A percentile compares a stretch with the other conserved stretches of the same genome.
Conservation (phyloP, 805 yeast genomes). For the Candida palmyrensis region DNA sequence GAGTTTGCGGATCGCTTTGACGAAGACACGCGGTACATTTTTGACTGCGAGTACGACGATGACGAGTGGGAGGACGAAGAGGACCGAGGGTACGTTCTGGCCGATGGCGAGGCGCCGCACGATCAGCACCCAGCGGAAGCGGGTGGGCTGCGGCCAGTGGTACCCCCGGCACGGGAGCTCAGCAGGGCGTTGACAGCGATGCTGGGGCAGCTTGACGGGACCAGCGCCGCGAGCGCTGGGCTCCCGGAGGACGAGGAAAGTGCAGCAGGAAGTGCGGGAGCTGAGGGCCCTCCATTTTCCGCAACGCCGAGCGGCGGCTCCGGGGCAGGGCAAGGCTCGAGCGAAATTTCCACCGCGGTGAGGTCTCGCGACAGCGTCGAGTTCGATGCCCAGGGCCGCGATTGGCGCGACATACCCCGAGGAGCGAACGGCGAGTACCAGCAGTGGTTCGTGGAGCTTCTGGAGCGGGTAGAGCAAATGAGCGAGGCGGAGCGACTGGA, state of each 20-base stretch:
- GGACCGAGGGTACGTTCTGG: too few species aligned
- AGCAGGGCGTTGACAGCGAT: background rate
- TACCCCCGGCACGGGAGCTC: background rate
- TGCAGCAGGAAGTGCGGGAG: background rate
- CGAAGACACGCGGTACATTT: slow-evolving; percentile 60
- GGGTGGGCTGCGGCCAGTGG: too few species aligned
- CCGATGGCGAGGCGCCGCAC: too few species aligned
- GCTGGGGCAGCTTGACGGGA: too few species aligned
- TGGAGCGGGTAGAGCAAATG: slow-evolving; percentile 12
- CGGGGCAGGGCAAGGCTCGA: background rate
- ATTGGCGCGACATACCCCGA: slow-evolving; percentile 70
- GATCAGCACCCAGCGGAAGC: too few species aligned
- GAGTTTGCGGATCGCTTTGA: slow-evolving; percentile 63
- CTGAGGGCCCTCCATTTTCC: background rate
- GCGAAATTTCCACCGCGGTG: slow-evolving; percentile 11
- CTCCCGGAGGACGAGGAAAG: background rate
- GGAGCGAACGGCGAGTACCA: slow-evolving; percentile 41
- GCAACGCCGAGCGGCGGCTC: background rate
- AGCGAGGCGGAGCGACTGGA: slow-evolving; percentile 9
- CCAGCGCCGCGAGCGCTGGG: too few species aligned
- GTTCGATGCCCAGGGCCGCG: slow-evolving; percentile 57
- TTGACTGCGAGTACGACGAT: slow-evolving; percentile 48
- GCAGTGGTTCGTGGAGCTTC: slow-evolving; percentile 13
- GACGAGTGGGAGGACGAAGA: slow-evolving; percentile 15
- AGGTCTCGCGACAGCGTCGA: slow-evolving; percentile 28